These are phyloP conservation scores for Aspergillus sergii DNA, from an alignment of 2,329 filamentous ascomycete species.

Conservation along the genomic window DNA sequence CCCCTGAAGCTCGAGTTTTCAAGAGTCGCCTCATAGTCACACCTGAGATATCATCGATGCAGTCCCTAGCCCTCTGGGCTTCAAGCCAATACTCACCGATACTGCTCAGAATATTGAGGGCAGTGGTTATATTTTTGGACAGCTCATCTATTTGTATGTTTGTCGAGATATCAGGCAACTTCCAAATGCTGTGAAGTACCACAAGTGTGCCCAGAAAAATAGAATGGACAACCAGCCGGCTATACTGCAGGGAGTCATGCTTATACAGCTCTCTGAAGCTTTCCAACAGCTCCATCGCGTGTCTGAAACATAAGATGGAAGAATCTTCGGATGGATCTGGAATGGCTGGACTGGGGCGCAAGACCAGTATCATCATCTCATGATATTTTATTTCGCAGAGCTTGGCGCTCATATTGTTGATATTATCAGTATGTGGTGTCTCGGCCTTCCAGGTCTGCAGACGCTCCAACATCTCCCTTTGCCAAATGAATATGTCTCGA, in stretches of 20 bases:
- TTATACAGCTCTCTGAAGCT: conserved; percentile 50
- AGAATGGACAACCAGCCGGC: conserved; percentile 53
- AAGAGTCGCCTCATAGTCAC: conserved; percentile 29
- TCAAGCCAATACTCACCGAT: conserved; percentile 57
- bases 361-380: conserved; percentile 51
- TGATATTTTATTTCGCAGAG: conserved; percentile 53
- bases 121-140: conserved; percentile 45
- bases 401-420: conserved; percentile 15
- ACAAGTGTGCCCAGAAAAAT: conserved; percentile 54
- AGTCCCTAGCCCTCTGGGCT: conserved; percentile 39
- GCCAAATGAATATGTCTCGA: conserved; percentile 51
- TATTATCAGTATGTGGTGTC: conserved; percentile 34
- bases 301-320: conserved; percentile 48
- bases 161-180: conserved; percentile 45
- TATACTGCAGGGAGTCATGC: conserved; percentile 50
- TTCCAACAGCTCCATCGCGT: conserved; percentile 46
- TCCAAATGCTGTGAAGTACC: conserved; percentile 55
- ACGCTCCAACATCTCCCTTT: conserved; percentile 44
- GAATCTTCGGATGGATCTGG: conserved; percentile 48
- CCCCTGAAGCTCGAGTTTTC: conserved; percentile 9
- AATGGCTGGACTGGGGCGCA: conserved; percentile 57
- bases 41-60: conserved; percentile 32
- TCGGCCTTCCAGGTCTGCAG: conserved; percentile 46
- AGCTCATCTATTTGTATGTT: conserved; percentile 44
- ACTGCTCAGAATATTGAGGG: conserved; percentile 53